Evolutionary conservation across 768 basidiomycete species (phyloP), one percentile per base, ranked within the genome.

Genomic region (Calocybe indica): DNA sequence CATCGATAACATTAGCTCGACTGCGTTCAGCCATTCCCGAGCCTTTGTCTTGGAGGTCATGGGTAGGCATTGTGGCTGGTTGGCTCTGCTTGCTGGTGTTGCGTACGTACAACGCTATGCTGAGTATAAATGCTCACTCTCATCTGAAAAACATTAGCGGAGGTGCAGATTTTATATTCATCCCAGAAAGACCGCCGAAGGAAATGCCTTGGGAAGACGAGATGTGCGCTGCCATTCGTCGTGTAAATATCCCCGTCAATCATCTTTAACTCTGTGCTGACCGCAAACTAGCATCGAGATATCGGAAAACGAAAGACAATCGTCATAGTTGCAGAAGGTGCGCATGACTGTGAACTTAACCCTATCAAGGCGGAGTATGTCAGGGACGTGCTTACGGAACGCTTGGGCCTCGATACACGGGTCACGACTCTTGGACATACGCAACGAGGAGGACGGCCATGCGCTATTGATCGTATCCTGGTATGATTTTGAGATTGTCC

Each of bases 61-160:
- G 96, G 96, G 96, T n/a, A 74, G 95, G 47, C 91, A 98, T 62
- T 98, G 96, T 65, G 96, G 96, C n/a, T 99, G 96, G 96, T 74
- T 98, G 12, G 93, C 96, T 2, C 73, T 98, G 15, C 75, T 93
- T 58, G 96, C 93, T 8, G 93, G 88, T 52, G 86, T 97, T 43
- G 89, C 88, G 85, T 88, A 58, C 49, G 80, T 70, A 4, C 32
- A 11, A 3, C 35, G 11, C 5, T 6, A 39, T 32, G 22, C 10
- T 41, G 10, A 10, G 15, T 32, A 12, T 29, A 5, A 37, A 45
- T 37, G 50, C 41, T 30, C 43, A 28, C 48, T 41, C 10, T 22
- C 22, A 22, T 22, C 22, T 22, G 22, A 22, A 22, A 22, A 7
- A 12, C 33, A 4, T 33, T 44, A 90, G 88, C 52, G 80, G 82